Conservation (phyloP, 371 early-diverging fungal genomes). For the Mortierella sp. region DNA sequence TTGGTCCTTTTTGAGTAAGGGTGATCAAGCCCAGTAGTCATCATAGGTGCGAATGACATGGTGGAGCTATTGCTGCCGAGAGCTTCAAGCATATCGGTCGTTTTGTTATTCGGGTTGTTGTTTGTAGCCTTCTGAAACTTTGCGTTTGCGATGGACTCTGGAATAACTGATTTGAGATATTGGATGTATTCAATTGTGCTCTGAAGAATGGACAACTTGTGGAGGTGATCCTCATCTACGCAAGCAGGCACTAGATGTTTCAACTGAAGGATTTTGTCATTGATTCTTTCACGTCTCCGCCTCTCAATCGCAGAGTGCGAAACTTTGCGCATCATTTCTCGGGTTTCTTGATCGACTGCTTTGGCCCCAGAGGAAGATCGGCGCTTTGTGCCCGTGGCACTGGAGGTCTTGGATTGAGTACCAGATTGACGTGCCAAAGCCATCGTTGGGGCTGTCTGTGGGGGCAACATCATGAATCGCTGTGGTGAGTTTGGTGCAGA, state of each 20-base stretch:
- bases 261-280: constrained; percentile 69
- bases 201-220: constrained; percentile 81
- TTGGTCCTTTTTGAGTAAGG: constrained; percentile 21
- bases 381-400: constrained; percentile 16
- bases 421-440: constrained; percentile 21
- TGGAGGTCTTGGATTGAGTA: constrained; percentile 9
- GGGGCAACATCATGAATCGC: constrained; percentile 45
- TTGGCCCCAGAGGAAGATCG: constrained; percentile 27
- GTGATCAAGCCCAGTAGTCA: constrained; percentile 41
- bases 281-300: constrained; percentile 79
- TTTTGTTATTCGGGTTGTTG: constrained; percentile 46
- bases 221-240: constrained; percentile 73
- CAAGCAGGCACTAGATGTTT: constrained; percentile 64
- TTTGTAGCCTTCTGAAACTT: constrained; percentile 40
- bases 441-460: constrained; percentile 31
- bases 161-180: constrained; percentile 64
- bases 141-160: constrained; percentile 58
- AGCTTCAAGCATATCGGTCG: constrained; percentile 46
- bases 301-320: constrained; percentile 85
- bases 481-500: constrained; percentile 24
- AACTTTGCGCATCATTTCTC: constrained; percentile 70
- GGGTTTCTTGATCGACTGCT: constrained; percentile 30
- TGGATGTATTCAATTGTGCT: constrained; percentile 79
- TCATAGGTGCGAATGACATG: constrained; percentile 28
- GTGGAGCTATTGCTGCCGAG: constrained; percentile 5